Conservation (phyloP, 2,329 filamentous ascomycete genomes). For the Exutisphaerella laricina region DNA sequence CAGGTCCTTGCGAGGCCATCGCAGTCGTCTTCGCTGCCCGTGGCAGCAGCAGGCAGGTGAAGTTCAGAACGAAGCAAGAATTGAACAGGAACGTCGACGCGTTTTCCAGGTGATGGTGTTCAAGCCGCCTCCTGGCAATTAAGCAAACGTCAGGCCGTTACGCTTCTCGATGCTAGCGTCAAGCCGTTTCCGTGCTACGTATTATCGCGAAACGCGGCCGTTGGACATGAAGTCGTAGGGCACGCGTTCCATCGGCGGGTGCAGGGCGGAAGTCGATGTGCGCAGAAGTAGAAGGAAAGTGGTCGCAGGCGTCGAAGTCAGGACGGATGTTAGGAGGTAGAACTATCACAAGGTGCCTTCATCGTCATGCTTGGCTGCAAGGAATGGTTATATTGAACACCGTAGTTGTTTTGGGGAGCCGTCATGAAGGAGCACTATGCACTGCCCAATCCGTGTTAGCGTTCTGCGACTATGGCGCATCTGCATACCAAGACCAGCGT, state of each 20-base stretch:
- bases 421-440: neutral
- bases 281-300: no score
- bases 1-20: neutral
- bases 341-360: neutral
- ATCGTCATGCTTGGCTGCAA: conserved; percentile 1
- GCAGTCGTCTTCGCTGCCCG: neutral
- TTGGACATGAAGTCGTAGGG: no score
- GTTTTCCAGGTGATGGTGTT: neutral
- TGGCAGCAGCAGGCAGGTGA: neutral
- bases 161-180: neutral
- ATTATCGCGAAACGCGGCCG: no score
- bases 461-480: neutral
- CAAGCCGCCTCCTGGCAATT: neutral
- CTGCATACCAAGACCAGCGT: neutral
- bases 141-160: conserved; percentile 1
- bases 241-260: no score
- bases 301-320: neutral
- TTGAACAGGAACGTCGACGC: neutral
- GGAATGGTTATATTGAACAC: neutral
- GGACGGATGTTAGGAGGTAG: neutral
- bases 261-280: no score
- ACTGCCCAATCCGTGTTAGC: neutral
- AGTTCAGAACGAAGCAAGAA: neutral
- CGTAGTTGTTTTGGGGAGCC: conserved; percentile 3
- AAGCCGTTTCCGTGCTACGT: no score